phyloP scores from a whole-genome alignment of 768 basidiomycete genomes.

The Russula vinacea region DNA sequence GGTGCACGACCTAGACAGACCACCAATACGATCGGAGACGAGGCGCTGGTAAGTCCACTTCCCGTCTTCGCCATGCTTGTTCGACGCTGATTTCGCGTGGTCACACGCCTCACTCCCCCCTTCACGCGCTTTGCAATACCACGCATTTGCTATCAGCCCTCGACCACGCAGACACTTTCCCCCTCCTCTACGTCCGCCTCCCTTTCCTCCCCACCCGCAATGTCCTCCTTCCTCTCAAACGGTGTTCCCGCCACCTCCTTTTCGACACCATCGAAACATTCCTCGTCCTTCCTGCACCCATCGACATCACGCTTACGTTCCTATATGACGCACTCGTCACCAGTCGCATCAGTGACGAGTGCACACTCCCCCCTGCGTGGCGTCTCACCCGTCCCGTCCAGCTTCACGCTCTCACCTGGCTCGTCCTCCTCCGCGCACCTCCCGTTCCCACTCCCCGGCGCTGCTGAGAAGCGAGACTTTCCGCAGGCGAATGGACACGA shows the following conservation, averaged over 20 bases:
- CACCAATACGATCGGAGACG: slow-evolving; percentile 16
- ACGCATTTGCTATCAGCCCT: slow-evolving; percentile 26
- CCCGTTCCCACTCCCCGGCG: slow-evolving; percentile 30
- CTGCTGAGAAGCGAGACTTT: slow-evolving; percentile 29
- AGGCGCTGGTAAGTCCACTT: slow-evolving; percentile 36
- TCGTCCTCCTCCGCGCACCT: slow-evolving; percentile 59
- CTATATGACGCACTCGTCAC: slow-evolving; percentile 49
- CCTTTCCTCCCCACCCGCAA: slow-evolving; percentile 41
- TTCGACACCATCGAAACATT: slow-evolving; percentile 35
- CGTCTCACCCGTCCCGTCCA: slow-evolving; percentile 56
- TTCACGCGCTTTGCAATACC: neutral
- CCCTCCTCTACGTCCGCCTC: slow-evolving; percentile 38
- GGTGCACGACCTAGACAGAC: slow-evolving; percentile 35
- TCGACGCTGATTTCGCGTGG: slow-evolving; percentile 33
- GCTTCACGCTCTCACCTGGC: slow-evolving; percentile 62
- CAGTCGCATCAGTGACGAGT: slow-evolving; percentile 44
- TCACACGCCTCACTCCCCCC: slow-evolving; percentile 30
- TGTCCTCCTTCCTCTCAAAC: slow-evolving; percentile 39
- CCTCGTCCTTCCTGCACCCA: slow-evolving; percentile 65
- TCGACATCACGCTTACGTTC: slow-evolving; percentile 81
- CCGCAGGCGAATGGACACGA: slow-evolving; percentile 28
- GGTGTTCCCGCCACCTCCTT: slow-evolving; percentile 31
- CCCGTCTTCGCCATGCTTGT: slow-evolving; percentile 26
- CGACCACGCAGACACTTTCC: slow-evolving; percentile 33
- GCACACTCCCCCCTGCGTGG: slow-evolving; percentile 43